Evolutionary conservation across 2,329 filamentous ascomycete species (phyloP).

Genomic region (Fonsecaea pugnacius): DNA sequence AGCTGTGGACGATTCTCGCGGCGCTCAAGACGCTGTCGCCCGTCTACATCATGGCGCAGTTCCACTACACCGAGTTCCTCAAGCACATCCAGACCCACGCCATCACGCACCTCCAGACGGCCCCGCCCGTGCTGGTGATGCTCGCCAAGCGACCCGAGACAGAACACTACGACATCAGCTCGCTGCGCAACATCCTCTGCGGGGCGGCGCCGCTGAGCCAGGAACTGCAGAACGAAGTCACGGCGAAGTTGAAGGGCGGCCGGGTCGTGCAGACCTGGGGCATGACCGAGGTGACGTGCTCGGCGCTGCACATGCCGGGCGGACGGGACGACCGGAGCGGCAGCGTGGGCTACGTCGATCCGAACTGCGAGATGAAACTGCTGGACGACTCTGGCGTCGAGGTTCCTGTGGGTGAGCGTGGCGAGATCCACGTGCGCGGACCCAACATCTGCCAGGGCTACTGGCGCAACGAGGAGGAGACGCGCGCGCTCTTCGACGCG

Average conservation of each 20-base stretch:
- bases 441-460: constrained; percentile 60
- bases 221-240: constrained; percentile 57
- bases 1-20: constrained; percentile 57
- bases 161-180: constrained; percentile 60
- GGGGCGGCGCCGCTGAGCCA: constrained; percentile 62
- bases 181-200: constrained; percentile 54
- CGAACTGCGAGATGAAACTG: constrained; percentile 56
- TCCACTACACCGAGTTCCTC: constrained; percentile 61
- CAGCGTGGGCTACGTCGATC: constrained; percentile 53
- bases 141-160: constrained; percentile 62
- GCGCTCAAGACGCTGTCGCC: constrained; percentile 64
- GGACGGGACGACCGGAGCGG: constrained; percentile 51
- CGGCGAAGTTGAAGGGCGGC: constrained; percentile 54
- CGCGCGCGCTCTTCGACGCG: constrained; percentile 63
- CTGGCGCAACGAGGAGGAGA: constrained; percentile 57
- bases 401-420: constrained; percentile 69
- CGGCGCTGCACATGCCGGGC: constrained; percentile 55
- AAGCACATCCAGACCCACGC: constrained; percentile 54
- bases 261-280: constrained; percentile 57
- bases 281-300: constrained; percentile 71
- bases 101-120: constrained; percentile 61
- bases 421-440: constrained; percentile 61
- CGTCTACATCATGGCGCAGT: constrained; percentile 66
- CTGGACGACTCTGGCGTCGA: constrained; percentile 70
- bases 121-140: constrained; percentile 63